phyloP scores from a whole-genome alignment of 139 green algal genomes.

The Chlorella ohadii region DNA sequence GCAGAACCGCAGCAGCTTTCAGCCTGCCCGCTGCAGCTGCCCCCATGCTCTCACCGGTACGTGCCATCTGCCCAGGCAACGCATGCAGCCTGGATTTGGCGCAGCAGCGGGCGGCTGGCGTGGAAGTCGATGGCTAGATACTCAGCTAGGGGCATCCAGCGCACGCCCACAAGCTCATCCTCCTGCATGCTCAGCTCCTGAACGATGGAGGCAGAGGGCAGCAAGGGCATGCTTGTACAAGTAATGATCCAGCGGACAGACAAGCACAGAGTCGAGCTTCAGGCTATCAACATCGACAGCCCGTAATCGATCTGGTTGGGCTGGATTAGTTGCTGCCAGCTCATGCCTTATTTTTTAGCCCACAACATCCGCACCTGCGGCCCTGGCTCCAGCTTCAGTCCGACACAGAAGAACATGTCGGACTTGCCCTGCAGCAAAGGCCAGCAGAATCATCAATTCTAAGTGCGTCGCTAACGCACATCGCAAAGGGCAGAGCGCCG shows the following conservation, averaged over 20 bases:
- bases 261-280: no score
- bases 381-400: conserved; percentile 31
- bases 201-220: neutral
- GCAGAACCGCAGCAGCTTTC: no score
- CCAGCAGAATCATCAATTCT: no score
- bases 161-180: conserved; percentile 60
- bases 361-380: conserved; percentile 1
- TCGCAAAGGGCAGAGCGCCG: no score
- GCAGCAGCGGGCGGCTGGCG: neutral
- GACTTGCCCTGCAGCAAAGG: conserved; percentile 56
- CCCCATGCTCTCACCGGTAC: conserved; percentile 16
- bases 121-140: conserved; percentile 53
- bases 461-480: no score
- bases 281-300: no score
- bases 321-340: no score
- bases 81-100: conserved; percentile 31
- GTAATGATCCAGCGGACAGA: no score
- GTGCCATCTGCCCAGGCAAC: conserved; percentile 29
- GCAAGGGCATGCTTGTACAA: no score
- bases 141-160: conserved; percentile 75
- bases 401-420: conserved; percentile 83
- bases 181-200: conserved; percentile 69
- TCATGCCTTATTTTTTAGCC: no score
- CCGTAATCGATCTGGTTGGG: no score
- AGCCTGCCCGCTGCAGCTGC: no score